Evolutionary conservation across 1,139 yeast genomes (phyloP).

Genomic region (Magnusiomyces magnusii): DNA sequence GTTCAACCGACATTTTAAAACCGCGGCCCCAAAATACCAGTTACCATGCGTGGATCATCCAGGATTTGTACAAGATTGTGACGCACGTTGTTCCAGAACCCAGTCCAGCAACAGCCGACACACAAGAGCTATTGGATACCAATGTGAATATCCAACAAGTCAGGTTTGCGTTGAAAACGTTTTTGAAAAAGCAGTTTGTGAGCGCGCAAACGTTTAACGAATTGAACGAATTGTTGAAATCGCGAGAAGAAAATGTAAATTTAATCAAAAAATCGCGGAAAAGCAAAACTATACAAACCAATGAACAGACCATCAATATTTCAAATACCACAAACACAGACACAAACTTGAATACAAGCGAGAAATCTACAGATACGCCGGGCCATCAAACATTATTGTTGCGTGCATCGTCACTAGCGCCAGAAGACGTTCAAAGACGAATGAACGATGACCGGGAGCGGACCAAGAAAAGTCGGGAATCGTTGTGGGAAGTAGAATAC

Average conservation of each 20-base stretch:
- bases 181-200: conserved; percentile 19
- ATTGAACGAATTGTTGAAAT: conserved; percentile 13
- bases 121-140: neutral
- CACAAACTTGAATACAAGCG: neutral
- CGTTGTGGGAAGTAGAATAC: conserved; percentile 57
- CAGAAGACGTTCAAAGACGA: conserved; percentile 55
- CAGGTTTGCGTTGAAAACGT: conserved; percentile 23
- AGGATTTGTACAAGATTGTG: conserved; percentile 46
- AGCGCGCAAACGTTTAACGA: conserved; percentile 12
- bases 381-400: neutral
- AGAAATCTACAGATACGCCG: neutral
- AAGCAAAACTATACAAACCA: conserved; percentile 16
- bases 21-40: neutral
- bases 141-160: conserved; percentile 43
- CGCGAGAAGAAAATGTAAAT: conserved; percentile 6
- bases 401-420: conserved; percentile 13
- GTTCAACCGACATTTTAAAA: no score
- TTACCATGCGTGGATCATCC: conserved; percentile 31
- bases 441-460: conserved; percentile 87
- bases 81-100: conserved; percentile 45
- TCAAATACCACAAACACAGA: neutral
- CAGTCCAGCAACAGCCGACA: neutral
- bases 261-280: conserved; percentile 10
- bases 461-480: conserved; percentile 66
- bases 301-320: neutral